Evolutionary conservation across 1,139 yeast species (phyloP).

Genomic region (Pneumocystis murina): DNA sequence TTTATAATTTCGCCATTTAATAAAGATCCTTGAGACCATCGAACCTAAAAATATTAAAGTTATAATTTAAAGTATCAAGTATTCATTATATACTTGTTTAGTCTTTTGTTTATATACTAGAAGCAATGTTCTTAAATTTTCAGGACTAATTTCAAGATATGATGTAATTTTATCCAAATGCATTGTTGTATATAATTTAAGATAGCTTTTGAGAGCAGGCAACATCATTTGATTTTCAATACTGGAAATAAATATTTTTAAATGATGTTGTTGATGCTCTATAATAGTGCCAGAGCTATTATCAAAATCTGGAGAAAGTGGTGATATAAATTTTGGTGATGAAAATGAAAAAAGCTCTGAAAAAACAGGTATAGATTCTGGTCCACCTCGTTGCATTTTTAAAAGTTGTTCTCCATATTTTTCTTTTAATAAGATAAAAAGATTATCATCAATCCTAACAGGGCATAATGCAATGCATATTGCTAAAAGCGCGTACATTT

Average conservation of each 20-base stretch:
- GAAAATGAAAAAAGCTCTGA: constrained; percentile 34
- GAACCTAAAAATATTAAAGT: constrained; percentile 25
- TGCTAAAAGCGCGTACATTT: constrained; percentile 36
- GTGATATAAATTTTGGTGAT: constrained; percentile 35
- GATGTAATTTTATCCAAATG: constrained; percentile 31
- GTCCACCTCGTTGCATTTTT: constrained; percentile 31
- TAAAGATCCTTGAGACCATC: constrained; percentile 31
- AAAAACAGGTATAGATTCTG: constrained; percentile 28
- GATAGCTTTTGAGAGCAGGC: constrained; percentile 31
- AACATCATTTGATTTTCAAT: constrained; percentile 28
- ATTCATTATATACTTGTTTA: constrained; percentile 20
- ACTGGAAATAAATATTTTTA: constrained; percentile 30
- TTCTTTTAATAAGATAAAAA: constrained; percentile 31
- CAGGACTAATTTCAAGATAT: constrained; percentile 28
- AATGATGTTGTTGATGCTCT: constrained; percentile 32
- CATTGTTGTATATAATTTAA: constrained; percentile 34
- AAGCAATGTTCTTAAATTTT: constrained; percentile 18
- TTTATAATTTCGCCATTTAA: constrained; percentile 29
- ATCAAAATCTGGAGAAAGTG: constrained; percentile 26
- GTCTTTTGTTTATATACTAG: not conserved
- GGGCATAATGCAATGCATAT: constrained; percentile 34
- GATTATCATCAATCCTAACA: constrained; percentile 29
- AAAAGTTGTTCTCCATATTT: constrained; percentile 33
- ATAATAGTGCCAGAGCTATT: constrained; percentile 15
- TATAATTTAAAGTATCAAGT: constrained; percentile 30